Evolutionary conservation across 805 yeast genomes (phyloP).

Genomic region (Kuraishia molischiana): DNA sequence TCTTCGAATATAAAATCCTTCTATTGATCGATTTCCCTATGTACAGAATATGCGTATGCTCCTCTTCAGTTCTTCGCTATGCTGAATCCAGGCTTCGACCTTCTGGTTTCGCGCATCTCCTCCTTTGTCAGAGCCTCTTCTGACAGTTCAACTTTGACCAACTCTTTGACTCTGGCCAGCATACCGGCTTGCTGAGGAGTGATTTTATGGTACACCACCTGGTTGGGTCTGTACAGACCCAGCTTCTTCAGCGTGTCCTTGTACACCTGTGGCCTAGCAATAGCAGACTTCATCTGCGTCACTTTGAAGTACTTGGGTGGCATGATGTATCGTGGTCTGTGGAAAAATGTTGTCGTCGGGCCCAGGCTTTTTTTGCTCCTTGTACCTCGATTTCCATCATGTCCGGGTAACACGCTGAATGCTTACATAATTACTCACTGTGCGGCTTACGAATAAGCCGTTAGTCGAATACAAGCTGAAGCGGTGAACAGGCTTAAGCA

Average conservation of each 20-base stretch:
- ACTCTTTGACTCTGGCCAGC: conserved; percentile 73
- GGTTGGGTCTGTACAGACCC: conserved; percentile 70
- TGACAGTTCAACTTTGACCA: conserved; percentile 72
- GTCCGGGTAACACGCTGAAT: too few relatives aligned
- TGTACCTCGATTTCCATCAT: too few relatives aligned
- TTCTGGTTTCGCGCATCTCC: conserved; percentile 47
- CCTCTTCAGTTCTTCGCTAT: conserved; percentile 23
- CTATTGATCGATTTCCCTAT: too few relatives aligned
- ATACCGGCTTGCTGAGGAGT: conserved; percentile 80
- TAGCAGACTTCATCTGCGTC: conserved; percentile 71
- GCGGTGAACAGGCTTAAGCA: too few relatives aligned
- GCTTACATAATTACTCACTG: too few relatives aligned
- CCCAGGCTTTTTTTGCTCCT: too few relatives aligned
- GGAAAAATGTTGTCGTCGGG: background rate
- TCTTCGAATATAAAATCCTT: background rate
- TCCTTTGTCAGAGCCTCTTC: conserved; percentile 38
- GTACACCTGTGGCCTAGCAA: conserved; percentile 68
- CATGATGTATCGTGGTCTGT: background rate
- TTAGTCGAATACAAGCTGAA: too few relatives aligned
- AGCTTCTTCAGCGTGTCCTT: conserved; percentile 58
- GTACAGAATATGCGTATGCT: background rate
- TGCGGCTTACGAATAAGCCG: too few relatives aligned
- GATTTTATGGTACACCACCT: conserved; percentile 61
- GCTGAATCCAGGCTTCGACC: conserved; percentile 54
- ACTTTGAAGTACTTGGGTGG: conserved; percentile 36